Evolutionary conservation across 208 protist genomes (phyloP), one percentile per base, ranked within the genome.

Genomic region (Polymyxa betae): DNA sequence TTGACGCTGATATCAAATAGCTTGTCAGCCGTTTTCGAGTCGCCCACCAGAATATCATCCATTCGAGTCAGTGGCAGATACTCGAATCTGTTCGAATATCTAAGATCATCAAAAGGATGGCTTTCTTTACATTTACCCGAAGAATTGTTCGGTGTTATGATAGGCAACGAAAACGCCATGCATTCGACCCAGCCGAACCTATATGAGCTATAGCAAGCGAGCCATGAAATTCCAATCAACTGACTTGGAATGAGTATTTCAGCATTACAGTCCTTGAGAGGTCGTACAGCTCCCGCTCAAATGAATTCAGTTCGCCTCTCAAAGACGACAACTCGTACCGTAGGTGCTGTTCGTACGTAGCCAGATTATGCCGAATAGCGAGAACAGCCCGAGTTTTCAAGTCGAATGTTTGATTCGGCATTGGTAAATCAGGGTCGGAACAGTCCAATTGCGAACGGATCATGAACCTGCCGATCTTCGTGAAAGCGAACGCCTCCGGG

Each of bases 1-100:
- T 82, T 82, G 72, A 82, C n/a, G 72, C 16, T 40, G n/a, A 82
- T 82, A 35, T 82, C 72, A n/a, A 82, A 82, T n/a, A 82, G 5
- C 72, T n/a, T 5, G n/a, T 82, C 40, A 35, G 72, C 72, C 5
- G 72, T 35, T 20, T n/a, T 5, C 5, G 72, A 45, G 35, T 82
- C 72, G 5, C 72, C 72, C 16, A 82, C 5, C 16, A 82, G 72
- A 43, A 82, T 82, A 38, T 35, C n/a, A 82, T 82, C 72, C 72
- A 82, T 82, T 35, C n/a, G 16, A 20, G 5, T n/a, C 5, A 82
- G 40, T n/a, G 72, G 35, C 5, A 82, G n/a, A 43, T 82, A 82
- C n/a, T 82, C 72, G 40, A 82, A 82, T n/a, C 72, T 82, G 72
- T 5, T 45, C 16, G 16, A 5, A 43, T 60, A 60, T 60, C 24